Evolutionary conservation across 371 early-diverging fungal genomes (phyloP).

Genomic region (Blakeslea trispora): DNA sequence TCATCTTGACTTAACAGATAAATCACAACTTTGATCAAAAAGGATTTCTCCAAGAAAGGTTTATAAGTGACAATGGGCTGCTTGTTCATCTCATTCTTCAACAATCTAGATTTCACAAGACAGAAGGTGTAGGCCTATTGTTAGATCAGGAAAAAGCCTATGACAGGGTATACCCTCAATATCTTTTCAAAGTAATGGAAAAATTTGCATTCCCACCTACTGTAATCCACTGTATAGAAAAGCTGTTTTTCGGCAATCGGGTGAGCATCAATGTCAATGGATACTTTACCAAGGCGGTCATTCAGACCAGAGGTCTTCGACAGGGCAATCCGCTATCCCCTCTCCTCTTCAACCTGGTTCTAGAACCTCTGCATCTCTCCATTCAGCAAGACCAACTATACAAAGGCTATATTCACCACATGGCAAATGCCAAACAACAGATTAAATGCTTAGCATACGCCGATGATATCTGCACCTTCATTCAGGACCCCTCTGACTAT

Average conservation of each 20-base stretch:
- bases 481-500: no score
- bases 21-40: no score
- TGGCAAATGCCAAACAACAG: no score
- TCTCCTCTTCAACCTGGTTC: constrained; percentile 19
- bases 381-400: no score
- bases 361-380: constrained; percentile 12
- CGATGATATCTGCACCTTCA: no score
- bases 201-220: constrained; percentile 10
- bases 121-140: constrained; percentile 14
- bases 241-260: constrained; percentile 22
- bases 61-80: constrained; percentile 15
- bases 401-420: no score
- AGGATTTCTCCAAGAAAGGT: constrained; percentile 15
- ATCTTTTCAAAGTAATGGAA: constrained; percentile 5
- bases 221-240: background rate
- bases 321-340: constrained; percentile 21
- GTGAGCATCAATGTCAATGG: constrained; percentile 26
- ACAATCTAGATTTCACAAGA: background rate
- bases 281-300: constrained; percentile 1
- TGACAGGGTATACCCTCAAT: constrained; percentile 19
- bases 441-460: no score
- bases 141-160: no score
- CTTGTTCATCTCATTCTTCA: background rate
- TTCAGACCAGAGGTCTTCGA: constrained; percentile 10
- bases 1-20: no score